Evolutionary conservation across 164 flowering plant genomes (phyloP), one percentile per base, ranked within the genome.

Genomic region (Brasenia schreberi): DNA sequence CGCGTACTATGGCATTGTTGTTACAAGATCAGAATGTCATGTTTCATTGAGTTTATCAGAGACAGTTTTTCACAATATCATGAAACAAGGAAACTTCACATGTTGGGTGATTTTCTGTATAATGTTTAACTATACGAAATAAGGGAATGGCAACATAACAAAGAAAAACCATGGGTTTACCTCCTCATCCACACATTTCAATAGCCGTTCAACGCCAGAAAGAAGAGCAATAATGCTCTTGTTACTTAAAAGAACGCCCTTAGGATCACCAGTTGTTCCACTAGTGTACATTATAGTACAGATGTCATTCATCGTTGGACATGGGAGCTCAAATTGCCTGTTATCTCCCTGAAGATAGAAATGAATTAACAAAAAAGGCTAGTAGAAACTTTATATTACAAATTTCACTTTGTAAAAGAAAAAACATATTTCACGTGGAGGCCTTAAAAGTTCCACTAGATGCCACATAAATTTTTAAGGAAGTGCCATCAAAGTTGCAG

Each of bases 211-310:
- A 52, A 87, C 86, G 33, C 97, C 99, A 71, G 89, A 79, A 64
- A 89, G 66, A 63, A 92, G 82, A 52, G 88, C 75, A 65, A 92
- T 77, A 72, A 95, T 86, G 70, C 85, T 86, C 1, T 86, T 82
- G 74, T 92, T 85, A 62, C 96, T 84, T 44, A 92, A 81, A 80
- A 95, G 42, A 5, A 95, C 99, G 67, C 97, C 99, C 75, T 95
- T 95, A 44, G 99, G 99, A 58, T 92, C 97, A 64, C 99, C 96
- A 42, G 97, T 95, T 59, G 99, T 95, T 80, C 97, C 99, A 77
- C 99, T 95, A 18, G 97, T 95, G 74, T 95, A 95, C 97, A 95
- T 95, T 70, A 95, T 90, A 18, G 97, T 95, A 66, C 90, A 92
- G 10, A 95, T 86, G 64, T 95, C 99, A 19, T 71, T 76, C 76